These are phyloP conservation scores for Pseudoturritis turrita DNA, from an alignment of 345 rosid genomes.

Conservation along the genomic window DNA sequence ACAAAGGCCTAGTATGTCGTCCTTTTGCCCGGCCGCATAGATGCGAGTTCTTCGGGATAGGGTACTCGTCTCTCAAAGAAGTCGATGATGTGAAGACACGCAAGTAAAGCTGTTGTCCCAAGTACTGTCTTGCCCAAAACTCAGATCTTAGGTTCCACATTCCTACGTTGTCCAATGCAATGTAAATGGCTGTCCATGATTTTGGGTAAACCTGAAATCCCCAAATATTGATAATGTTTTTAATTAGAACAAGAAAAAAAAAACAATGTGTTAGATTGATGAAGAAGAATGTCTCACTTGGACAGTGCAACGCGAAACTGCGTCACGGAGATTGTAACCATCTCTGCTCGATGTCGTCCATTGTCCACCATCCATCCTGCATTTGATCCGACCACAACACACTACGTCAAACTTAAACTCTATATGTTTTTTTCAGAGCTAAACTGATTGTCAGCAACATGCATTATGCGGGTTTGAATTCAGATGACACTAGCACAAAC, in stretches of 20 bases:
- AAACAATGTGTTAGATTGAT: background rate
- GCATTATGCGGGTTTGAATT: too few species aligned
- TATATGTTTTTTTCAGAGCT: too few species aligned
- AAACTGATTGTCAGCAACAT: too few species aligned
- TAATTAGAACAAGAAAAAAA: background rate
- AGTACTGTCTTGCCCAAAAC: constrained; percentile 93
- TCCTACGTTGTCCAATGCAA: constrained; percentile 94
- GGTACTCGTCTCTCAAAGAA: constrained; percentile 85
- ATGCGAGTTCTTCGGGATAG: constrained; percentile 82
- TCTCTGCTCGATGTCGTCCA: constrained; percentile 68
- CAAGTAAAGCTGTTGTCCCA: constrained; percentile 88
- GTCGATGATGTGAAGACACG: constrained; percentile 72
- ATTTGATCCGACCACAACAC: constrained; percentile 6
- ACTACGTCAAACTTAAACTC: background rate
- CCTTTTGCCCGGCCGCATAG: constrained; percentile 83
- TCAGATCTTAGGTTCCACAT: constrained; percentile 98
- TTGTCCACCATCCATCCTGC: constrained; percentile 95
- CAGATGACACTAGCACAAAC: too few species aligned
- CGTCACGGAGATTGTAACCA: constrained; percentile 83
- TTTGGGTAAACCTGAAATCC: constrained; percentile 79
- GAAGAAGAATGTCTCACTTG: constrained; percentile 45
- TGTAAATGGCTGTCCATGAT: constrained; percentile 88
- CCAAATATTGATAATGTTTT: background rate
- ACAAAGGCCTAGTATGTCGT: constrained; percentile 69
- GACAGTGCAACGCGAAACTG: constrained; percentile 61